Evolutionary conservation across 73 alveolate genomes (phyloP), one percentile per base, ranked within the genome.

Genomic region (Tetrahymena elliotti): DNA sequence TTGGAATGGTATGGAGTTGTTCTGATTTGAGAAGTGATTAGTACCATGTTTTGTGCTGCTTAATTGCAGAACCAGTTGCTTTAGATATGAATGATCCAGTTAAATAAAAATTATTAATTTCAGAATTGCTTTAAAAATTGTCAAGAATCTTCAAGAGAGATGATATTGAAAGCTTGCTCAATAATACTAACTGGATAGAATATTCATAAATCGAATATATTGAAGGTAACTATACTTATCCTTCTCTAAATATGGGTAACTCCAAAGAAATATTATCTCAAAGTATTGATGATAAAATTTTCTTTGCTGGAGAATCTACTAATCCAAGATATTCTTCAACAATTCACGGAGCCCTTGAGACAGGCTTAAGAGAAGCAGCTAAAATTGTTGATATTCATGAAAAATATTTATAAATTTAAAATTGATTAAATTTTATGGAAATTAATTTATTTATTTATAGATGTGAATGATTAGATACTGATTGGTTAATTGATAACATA

Each of bases 251-350:
- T 31, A 68, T 68, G 88, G 88, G 88, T 68, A 68, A 68, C 88
- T 16, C 88, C 10, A 68, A 68, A 68, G 88, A 68, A 68, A 68
- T 68, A n/a, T 11, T 68, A n/a, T 68, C 88, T 24, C 88, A 68
- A 24, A 68, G 88, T 24, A n/a, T 68, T 6, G 88, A n/a, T 68
- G 83, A 94, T 16, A 95, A 95, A 40, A 8, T 95, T 6, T 95
- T 36, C 82, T 94, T 95, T 94, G 97, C 97, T 8, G 97, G 97
- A 35, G 97, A 95, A 83, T 68, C 95, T 24, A 84, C 92, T 34
- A 92, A 68, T 24, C 88, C 88, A 27, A 68, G 88, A 68, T 68
- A 68, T 16, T 68, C 88, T 10, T 68, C 88, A 4, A 68, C 88
- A 0, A 68, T 68, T 0, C 88, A 68, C n/a, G 88, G 88, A 68